Evolutionary conservation across 1,284 basidiomycete species (phyloP), one percentile per base, ranked within the genome.

Genomic region (Quambalaria eucalypti): DNA sequence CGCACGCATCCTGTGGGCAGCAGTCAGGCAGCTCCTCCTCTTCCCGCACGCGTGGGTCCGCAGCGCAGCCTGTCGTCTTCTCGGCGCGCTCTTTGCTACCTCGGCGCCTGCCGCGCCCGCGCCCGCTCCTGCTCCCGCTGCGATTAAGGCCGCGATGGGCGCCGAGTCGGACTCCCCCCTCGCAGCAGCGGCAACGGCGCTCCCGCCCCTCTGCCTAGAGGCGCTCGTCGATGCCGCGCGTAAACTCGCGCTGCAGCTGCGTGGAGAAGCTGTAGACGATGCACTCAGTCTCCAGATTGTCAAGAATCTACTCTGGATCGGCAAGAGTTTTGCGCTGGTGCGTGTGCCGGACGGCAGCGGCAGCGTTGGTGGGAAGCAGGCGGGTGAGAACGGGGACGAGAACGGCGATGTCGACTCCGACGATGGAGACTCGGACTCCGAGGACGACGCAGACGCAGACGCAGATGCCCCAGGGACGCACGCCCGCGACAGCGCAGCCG

Each of bases 1-100:
- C 19, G 30, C 19, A 4, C 19, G 23, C n/a, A 23, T 19, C 7
- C 40, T 31, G 8, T 59, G 57, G 57, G 19, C 30, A 6, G 74
- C 79, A 0, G 79, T 95, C 40, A 78, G 83, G 19, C 69, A 80
- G 0, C 83, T 88, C 68, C 81, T 97, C 2, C 80, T 88, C 8
- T 96, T 87, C 78, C 91, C 92, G 10, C 93, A 99, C 77, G 84
- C 88, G 3, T 97, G 92, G 93, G 90, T 95, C 1, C 85, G 92
- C 30, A 84, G 84, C 12, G 87, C 87, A 0, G 81, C 91, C 0
- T 86, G 86, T 61, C 82, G 89, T 46, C 79, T 91, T 6, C 76
- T 96, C 1, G 88, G 89, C 4, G 72, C 81, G 5, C 77, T 92
- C 6, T 90, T 88, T 71, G 79, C 82, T 2, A n/a, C 38, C 4